These are phyloP conservation scores for Coemansia sp. DNA, from an alignment of 192 early-diverging fungal species.

Conservation along the genomic window DNA sequence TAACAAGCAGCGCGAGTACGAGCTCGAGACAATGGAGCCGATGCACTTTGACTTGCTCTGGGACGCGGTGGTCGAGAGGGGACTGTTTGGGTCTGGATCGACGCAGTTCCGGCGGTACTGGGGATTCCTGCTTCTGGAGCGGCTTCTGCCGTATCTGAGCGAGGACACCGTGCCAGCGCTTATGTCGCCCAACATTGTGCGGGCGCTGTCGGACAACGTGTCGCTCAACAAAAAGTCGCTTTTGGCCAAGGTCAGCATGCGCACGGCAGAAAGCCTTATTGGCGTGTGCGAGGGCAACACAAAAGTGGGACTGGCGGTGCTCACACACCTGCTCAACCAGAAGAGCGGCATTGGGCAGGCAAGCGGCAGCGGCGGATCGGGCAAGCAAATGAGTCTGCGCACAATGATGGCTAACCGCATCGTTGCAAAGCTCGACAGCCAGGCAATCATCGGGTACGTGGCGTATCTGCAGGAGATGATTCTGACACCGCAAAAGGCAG, in stretches of 20 bases:
- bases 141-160: slow-evolving; percentile 36
- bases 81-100: slow-evolving; percentile 69
- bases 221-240: slow-evolving; percentile 66
- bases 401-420: slow-evolving; percentile 81
- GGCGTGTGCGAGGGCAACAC: slow-evolving; percentile 65
- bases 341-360: slow-evolving; percentile 55
- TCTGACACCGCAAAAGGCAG: slow-evolving; percentile 50
- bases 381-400: slow-evolving; percentile 60
- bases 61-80: slow-evolving; percentile 72
- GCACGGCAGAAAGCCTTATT: slow-evolving; percentile 36
- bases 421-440: slow-evolving; percentile 66
- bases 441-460: slow-evolving; percentile 71
- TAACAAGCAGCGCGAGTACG: slow-evolving; percentile 37
- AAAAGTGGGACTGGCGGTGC: slow-evolving; percentile 70
- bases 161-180: slow-evolving; percentile 42
- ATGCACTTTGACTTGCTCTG: slow-evolving; percentile 78
- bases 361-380: slow-evolving; percentile 51
- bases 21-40: slow-evolving; percentile 23
- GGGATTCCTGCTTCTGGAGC: slow-evolving; percentile 83
- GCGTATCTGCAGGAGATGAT: slow-evolving; percentile 71
- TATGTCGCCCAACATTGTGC: slow-evolving; percentile 79
- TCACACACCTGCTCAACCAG: slow-evolving; percentile 80
- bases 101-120: slow-evolving; percentile 86
- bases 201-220: slow-evolving; percentile 83
- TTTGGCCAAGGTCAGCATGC: slow-evolving; percentile 74